Evolutionary conservation across 2,329 filamentous ascomycete genomes (phyloP).

Genomic region (Taxawa tesnikishii): DNA sequence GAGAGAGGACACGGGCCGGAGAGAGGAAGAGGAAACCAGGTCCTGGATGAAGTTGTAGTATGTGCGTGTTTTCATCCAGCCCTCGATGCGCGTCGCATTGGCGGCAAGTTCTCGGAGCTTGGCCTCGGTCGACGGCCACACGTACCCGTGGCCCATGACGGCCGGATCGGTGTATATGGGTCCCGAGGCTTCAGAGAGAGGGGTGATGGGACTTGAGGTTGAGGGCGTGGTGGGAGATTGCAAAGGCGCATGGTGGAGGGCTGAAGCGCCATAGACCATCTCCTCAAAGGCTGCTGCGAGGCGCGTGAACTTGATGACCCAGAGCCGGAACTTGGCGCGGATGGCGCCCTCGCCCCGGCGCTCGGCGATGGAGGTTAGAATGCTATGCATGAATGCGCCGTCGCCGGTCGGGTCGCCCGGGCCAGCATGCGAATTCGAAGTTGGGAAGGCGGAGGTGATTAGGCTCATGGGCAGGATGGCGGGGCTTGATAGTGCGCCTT

Average conservation of each 20-base stretch:
- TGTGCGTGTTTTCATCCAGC: conserved; percentile 88
- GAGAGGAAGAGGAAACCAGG: conserved; percentile 19
- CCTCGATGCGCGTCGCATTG: conserved; percentile 86
- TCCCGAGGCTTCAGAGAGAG: conserved; percentile 1
- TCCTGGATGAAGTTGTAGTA: conserved; percentile 78
- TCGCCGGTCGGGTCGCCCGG: conserved; percentile 68
- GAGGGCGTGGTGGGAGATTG: conserved; percentile 8
- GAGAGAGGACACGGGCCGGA: conserved; percentile 56
- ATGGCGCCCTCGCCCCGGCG: conserved; percentile 84
- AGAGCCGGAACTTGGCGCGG: conserved; percentile 83
- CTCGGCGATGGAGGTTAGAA: conserved; percentile 70
- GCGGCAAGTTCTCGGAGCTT: conserved; percentile 80
- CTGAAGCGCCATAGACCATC: conserved; percentile 83
- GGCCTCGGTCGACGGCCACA: conserved; percentile 75
- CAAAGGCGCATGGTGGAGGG: conserved; percentile 48
- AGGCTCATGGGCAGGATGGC: conserved; percentile 23
- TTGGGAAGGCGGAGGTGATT: conserved; percentile 10
- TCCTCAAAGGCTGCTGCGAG: conserved; percentile 93
- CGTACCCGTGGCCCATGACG: conserved; percentile 59
- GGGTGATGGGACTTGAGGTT: conserved; percentile 1
- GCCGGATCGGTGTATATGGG: conserved; percentile 19
- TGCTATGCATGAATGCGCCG: conserved; percentile 74
- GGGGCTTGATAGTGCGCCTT: conserved; percentile 10
- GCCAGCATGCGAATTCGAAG: conserved; percentile 5
- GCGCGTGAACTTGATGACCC: conserved; percentile 87